Conservation (phyloP, 2,329 filamentous ascomycete species). For the Arachnomyces sp. region DNA sequence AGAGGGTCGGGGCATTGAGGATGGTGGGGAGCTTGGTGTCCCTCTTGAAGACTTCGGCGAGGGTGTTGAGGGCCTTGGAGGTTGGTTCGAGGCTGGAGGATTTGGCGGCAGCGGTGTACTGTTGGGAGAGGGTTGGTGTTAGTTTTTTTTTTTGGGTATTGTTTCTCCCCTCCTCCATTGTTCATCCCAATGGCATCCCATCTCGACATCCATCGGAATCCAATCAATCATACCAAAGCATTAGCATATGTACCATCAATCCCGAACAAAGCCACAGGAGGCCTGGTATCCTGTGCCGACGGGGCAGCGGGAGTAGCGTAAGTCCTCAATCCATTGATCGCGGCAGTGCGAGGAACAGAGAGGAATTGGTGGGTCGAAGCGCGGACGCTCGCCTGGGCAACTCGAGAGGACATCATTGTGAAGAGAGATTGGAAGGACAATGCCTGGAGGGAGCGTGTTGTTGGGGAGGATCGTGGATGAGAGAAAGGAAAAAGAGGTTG, state of each 20-base stretch:
- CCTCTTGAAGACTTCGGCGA: constrained; percentile 65
- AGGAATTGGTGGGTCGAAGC: constrained; percentile 40
- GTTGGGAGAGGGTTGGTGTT: no score
- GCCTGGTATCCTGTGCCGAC: constrained; percentile 55
- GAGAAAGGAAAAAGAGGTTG: no score
- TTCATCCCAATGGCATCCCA: constrained; percentile 5
- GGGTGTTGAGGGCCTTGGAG: constrained; percentile 65
- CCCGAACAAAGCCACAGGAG: constrained; percentile 86
- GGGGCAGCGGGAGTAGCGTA: constrained; percentile 57
- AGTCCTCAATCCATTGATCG: constrained; percentile 51
- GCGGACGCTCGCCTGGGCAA: constrained; percentile 50
- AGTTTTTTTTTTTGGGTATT: constrained; percentile 3
- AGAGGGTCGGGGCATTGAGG: constrained; percentile 73
- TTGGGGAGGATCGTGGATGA: no score
- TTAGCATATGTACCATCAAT: constrained; percentile 97
- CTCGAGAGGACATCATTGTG: constrained; percentile 50
- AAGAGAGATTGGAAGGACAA: constrained; percentile 1
- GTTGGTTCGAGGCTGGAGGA: constrained; percentile 74
- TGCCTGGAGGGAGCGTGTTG: no score
- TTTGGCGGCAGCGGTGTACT: constrained; percentile 97
- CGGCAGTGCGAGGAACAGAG: constrained; percentile 31
- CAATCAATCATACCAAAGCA: constrained; percentile 69
- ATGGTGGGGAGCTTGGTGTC: constrained; percentile 73
- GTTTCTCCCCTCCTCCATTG: constrained; percentile 9
- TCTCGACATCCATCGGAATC: constrained; percentile 4